Percentiles rank a stretch among this genome's conserved stretches.
These are phyloP conservation scores for Rhododendron simsii DNA, from an alignment of 148 eudicot genomes.

Conservation along the genomic window DNA sequence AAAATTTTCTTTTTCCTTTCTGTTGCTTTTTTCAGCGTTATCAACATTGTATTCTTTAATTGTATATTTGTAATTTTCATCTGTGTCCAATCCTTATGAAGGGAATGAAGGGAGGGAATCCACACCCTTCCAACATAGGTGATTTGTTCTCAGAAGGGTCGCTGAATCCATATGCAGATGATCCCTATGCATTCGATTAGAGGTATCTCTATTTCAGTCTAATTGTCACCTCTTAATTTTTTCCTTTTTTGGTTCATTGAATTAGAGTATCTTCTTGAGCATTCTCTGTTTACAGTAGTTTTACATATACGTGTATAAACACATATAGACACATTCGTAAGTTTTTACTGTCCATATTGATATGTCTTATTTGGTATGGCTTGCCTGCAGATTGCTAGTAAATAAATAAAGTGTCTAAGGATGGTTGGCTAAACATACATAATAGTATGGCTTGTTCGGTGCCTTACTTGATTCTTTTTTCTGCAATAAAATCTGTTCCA, in stretches of 20 bases:
- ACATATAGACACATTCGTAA: neutral
- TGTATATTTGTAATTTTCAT: neutral
- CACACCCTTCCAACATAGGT: slow-evolving; percentile 74
- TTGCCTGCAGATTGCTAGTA: neutral
- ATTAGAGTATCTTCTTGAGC: neutral
- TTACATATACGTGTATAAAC: neutral
- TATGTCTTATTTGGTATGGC: neutral
- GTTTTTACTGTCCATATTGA: neutral
- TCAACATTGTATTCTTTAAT: neutral
- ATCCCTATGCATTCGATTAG: slow-evolving; percentile 95
- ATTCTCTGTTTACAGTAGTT: neutral
- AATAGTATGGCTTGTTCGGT: neutral
- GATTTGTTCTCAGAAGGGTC: slow-evolving; percentile 95
- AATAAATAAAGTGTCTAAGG: neutral
- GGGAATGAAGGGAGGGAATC: slow-evolving; percentile 42
- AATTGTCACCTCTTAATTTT: neutral
- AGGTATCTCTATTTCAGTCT: slow-evolving; percentile 30
- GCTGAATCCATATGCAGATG: slow-evolving; percentile 92
- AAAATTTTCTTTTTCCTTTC: neutral
- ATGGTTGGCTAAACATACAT: neutral
- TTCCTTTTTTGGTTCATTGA: neutral
- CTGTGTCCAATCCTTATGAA: slow-evolving; percentile 24
- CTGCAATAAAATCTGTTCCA: neutral
- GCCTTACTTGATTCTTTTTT: neutral
- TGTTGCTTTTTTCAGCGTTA: neutral